A percentile compares a stretch with the other conserved stretches of the same genome.
Conservation (phyloP, 2,329 filamentous ascomycete species). For the Trichophaea hybrida region DNA sequence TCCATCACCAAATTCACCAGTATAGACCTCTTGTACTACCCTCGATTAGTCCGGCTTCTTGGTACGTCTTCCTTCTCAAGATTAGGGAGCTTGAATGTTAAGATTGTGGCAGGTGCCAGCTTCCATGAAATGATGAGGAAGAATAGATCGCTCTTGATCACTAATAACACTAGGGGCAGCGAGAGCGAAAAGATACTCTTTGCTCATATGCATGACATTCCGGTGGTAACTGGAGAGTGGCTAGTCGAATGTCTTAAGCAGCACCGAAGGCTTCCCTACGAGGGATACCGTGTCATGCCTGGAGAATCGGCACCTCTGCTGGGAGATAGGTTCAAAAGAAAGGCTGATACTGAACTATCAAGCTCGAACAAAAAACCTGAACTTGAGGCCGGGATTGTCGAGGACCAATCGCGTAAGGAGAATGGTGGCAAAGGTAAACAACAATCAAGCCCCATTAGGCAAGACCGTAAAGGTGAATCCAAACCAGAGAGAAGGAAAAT, state of each 20-base stretch:
- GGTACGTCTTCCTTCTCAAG: conserved; percentile 34
- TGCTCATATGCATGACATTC: conserved; percentile 59
- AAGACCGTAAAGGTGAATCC: background rate
- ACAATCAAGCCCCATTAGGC: background rate
- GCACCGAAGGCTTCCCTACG: conserved; percentile 17
- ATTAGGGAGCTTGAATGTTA: conserved; percentile 1
- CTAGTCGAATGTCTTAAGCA: conserved; percentile 63
- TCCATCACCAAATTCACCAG: conserved; percentile 72
- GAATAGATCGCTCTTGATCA: conserved; percentile 64
- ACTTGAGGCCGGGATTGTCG: background rate
- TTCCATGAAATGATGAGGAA: conserved; percentile 66
- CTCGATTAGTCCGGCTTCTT: conserved; percentile 58
- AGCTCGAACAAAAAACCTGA: background rate
- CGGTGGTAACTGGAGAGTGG: conserved; percentile 71
- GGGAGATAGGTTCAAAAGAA: conserved; percentile 1
- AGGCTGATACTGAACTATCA: background rate
- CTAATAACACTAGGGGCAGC: conserved; percentile 42
- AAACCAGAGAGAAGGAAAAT: background rate
- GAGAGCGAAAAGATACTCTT: conserved; percentile 65
- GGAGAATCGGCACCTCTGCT: background rate
- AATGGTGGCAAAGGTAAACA: background rate
- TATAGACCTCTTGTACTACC: conserved; percentile 72
- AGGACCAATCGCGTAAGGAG: background rate
- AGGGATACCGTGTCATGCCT: conserved; percentile 14
- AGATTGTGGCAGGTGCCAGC: conserved; percentile 42